Conservation (phyloP, 2,329 filamentous ascomycete species). For the Claviceps pusilla region DNA sequence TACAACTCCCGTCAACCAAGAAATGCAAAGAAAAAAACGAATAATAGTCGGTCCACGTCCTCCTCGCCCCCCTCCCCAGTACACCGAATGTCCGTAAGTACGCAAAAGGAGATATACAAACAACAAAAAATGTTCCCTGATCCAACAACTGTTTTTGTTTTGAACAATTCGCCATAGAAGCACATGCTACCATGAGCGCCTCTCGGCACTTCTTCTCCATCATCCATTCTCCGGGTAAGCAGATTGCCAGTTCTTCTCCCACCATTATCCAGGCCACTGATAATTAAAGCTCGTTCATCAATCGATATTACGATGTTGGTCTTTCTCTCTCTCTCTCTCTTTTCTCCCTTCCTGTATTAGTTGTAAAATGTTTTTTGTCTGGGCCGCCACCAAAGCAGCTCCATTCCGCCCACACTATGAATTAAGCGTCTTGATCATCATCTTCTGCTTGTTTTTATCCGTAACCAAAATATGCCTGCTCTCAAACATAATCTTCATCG, state of each 20-base stretch:
- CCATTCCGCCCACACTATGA: slow-evolving; percentile 20
- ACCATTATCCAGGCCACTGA: not conserved
- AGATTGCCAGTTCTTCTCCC: not conserved
- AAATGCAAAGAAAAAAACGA: slow-evolving; percentile 1
- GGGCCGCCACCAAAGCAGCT: not conserved
- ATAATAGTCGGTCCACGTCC: not conserved
- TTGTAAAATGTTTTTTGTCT: not conserved
- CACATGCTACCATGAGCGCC: not conserved
- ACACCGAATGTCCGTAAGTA: not conserved
- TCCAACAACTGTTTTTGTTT: slow-evolving; percentile 1
- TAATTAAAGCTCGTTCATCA: not conserved
- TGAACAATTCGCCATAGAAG: not conserved
- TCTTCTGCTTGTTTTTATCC: slow-evolving; percentile 50
- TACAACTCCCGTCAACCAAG: slow-evolving; percentile 5
- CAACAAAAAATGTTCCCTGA: not conserved
- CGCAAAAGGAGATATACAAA: not conserved
- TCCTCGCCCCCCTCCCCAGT: too few species aligned
- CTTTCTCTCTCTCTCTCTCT: not conserved
- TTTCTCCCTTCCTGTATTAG: not conserved
- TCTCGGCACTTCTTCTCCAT: not conserved
- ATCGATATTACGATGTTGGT: not conserved
- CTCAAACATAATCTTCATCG: slow-evolving; percentile 54
- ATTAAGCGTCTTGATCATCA: slow-evolving; percentile 57
- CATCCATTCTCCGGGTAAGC: not conserved
- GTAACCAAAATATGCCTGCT: slow-evolving; percentile 51